These are phyloP conservation scores for Coniochaeta sp. DNA, from an alignment of 2,329 filamentous ascomycete genomes.

Conservation along the genomic window DNA sequence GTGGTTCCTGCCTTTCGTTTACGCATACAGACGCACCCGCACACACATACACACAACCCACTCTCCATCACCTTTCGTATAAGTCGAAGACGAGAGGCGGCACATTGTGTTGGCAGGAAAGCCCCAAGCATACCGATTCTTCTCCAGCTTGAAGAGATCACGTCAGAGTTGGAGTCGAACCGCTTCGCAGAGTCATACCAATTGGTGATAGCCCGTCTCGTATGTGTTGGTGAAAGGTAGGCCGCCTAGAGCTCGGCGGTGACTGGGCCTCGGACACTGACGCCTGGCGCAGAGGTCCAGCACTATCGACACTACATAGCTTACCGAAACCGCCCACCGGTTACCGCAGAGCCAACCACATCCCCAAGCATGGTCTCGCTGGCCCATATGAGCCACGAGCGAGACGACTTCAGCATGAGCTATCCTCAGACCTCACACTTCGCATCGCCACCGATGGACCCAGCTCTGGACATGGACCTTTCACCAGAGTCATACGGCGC, in stretches of 20 bases:
- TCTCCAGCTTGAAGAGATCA: neutral
- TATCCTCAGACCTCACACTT: constrained; percentile 38
- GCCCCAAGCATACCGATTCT: neutral
- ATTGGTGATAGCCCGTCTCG: neutral
- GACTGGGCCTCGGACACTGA: neutral
- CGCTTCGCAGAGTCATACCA: neutral
- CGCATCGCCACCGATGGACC: constrained; percentile 35
- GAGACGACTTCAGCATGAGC: constrained; percentile 31
- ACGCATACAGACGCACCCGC: neutral
- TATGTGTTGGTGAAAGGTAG: neutral
- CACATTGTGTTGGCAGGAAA: neutral
- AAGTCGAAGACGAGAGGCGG: neutral
- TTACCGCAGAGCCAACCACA: neutral
- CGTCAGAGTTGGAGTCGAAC: neutral
- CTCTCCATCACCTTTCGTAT: neutral
- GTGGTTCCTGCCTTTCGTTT: constrained; percentile 2
- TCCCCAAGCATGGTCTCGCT: constrained; percentile 14
- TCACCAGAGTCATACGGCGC: constrained; percentile 36
- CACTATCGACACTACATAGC: neutral
- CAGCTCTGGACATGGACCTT: constrained; percentile 40
- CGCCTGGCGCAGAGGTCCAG: neutral
- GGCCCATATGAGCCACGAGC: constrained; percentile 16
- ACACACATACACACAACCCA: neutral
- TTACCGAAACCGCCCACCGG: neutral
- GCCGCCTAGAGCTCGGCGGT: neutral